A percentile compares a stretch with the other conserved stretches of the same genome.
Conservation (phyloP, 2,329 filamentous ascomycete genomes). For the Clarireedia homoeocarpa region DNA sequence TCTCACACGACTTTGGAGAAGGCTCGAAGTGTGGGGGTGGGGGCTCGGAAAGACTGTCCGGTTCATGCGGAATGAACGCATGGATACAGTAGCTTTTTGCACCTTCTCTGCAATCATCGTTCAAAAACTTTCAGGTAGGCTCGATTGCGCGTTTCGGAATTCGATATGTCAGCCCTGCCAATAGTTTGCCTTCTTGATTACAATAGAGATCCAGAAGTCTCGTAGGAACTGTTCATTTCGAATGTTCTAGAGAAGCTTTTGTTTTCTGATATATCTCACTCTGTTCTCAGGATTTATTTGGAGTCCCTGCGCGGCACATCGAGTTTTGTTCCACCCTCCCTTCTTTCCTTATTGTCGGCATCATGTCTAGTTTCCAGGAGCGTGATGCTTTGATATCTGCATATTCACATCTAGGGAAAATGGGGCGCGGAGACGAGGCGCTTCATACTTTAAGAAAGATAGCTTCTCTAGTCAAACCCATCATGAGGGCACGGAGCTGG, state of each 20-base stretch:
- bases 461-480: conserved; percentile 84
- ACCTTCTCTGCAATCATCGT: too few species aligned
- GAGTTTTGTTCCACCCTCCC: neutral
- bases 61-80: too few species aligned
- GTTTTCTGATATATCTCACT: neutral
- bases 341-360: neutral
- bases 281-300: neutral
- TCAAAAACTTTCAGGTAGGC: neutral
- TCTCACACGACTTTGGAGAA: neutral
- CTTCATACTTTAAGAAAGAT: conserved; percentile 64
- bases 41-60: too few species aligned
- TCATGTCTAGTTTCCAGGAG: conserved; percentile 18
- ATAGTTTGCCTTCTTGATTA: neutral
- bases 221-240: neutral
- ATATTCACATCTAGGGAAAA: conserved; percentile 45
- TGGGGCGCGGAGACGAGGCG: conserved; percentile 42
- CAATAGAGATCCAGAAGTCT: neutral
- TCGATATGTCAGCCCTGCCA: neutral
- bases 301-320: neutral
- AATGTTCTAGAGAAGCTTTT: neutral
- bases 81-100: too few species aligned
- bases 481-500: conserved; percentile 85
- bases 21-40: conserved; percentile 5
- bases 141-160: neutral
- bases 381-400: conserved; percentile 40